These are phyloP conservation scores for Saccharomyces kudriavzevii DNA, from an alignment of 805 yeast species.

Conservation along the genomic window DNA sequence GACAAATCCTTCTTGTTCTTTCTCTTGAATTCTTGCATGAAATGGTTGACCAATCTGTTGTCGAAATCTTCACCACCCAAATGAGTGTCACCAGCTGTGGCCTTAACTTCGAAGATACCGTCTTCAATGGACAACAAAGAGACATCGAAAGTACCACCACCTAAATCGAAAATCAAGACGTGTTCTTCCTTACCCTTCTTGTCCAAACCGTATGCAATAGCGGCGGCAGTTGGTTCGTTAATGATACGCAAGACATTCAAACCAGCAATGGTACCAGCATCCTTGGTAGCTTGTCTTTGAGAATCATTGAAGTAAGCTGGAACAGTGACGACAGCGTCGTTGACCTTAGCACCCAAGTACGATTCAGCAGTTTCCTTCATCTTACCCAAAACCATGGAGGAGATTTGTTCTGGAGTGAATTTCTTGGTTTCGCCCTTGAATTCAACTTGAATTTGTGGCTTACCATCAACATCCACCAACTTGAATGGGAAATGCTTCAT, in stretches of 20 bases:
- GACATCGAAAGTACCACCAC: constrained; percentile 99
- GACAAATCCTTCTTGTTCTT: constrained; percentile 94
- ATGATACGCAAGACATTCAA: constrained; percentile 87
- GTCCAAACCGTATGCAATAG: constrained; percentile 92
- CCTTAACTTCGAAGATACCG: constrained; percentile 95
- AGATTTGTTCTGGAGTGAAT: constrained; percentile 90
- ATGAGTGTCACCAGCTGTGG: constrained; percentile 76
- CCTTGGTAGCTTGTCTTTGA: constrained; percentile 95
- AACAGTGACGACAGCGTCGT: constrained; percentile 89
- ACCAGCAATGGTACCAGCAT: constrained; percentile 93
- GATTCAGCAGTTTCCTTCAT: constrained; percentile 94
- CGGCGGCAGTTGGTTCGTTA: constrained; percentile 95
- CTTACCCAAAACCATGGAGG: constrained; percentile 84
- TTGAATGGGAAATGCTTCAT: constrained; percentile 82
- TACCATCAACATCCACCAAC: constrained; percentile 67
- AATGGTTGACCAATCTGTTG: constrained; percentile 89
- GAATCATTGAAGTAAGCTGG: constrained; percentile 96
- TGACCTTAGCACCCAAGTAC: constrained; percentile 73
- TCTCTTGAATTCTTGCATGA: constrained; percentile 93
- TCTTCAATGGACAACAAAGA: constrained; percentile 88
- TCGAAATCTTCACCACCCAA: constrained; percentile 99
- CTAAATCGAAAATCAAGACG: constrained; percentile 88
- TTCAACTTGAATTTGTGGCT: constrained; percentile 82
- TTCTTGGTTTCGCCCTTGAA: constrained; percentile 79
- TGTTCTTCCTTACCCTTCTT: constrained; percentile 68